Conservation (phyloP, 192 early-diverging fungal genomes). For the Linderina pennispora region DNA sequence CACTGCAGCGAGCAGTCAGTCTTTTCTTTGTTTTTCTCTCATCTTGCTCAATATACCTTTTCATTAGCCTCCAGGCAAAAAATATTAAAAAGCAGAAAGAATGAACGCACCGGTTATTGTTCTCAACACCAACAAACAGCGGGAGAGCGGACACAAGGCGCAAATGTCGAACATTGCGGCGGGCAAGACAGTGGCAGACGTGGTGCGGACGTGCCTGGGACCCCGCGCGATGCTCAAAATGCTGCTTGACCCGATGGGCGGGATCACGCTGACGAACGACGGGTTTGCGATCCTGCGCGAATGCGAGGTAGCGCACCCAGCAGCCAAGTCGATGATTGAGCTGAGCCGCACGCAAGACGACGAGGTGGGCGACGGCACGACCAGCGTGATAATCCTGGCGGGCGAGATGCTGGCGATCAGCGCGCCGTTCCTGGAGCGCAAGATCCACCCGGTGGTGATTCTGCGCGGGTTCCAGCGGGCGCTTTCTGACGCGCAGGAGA, state of each 20-base stretch:
- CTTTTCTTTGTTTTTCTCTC: conserved; percentile 1
- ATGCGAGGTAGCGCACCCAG: conserved; percentile 98
- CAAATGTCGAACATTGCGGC: conserved; percentile 97
- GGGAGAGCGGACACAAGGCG: conserved; percentile 94
- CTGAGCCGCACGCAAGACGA: conserved; percentile 99
- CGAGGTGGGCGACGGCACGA: conserved; percentile 99
- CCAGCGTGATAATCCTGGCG: conserved; percentile 96
- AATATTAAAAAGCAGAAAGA: conserved; percentile 1
- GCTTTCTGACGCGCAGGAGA: conserved; percentile 82
- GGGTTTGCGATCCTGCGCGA: conserved; percentile 98
- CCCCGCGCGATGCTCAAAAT: conserved; percentile 99
- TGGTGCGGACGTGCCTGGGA: conserved; percentile 97
- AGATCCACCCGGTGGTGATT: conserved; percentile 98
- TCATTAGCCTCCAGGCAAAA: background rate
- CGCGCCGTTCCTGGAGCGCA: conserved; percentile 89
- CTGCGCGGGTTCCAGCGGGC: conserved; percentile 90
- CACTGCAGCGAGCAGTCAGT: background rate
- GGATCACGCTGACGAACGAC: conserved; percentile 97
- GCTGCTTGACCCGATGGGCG: conserved; percentile 99
- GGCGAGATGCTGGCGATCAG: conserved; percentile 93
- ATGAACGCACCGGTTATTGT: conserved; percentile 87
- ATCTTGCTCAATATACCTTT: background rate
- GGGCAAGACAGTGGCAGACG: conserved; percentile 97
- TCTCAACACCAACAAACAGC: conserved; percentile 85
- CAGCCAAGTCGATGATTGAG: conserved; percentile 99